These are phyloP conservation scores for Ilex asprella DNA, from an alignment of 257 asterid genomes.

Conservation along the genomic window DNA sequence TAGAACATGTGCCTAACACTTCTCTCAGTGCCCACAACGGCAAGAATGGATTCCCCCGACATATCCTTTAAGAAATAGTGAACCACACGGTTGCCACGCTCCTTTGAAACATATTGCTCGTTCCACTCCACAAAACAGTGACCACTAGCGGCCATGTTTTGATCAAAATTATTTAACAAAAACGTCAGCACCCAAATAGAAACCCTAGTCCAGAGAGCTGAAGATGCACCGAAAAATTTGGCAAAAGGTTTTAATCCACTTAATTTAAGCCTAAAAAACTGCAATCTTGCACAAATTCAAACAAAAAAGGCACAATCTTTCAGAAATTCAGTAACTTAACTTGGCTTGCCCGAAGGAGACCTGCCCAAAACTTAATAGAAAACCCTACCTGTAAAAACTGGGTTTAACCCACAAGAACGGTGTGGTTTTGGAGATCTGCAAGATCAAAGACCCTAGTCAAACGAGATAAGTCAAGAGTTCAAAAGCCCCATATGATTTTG, in stretches of 20 bases:
- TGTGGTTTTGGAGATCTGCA: background rate
- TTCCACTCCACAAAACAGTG: constrained; percentile 36
- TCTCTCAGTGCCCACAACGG: constrained; percentile 41
- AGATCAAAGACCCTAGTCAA: background rate
- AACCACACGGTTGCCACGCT: constrained; percentile 30
- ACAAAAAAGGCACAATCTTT: background rate
- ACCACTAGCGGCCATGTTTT: constrained; percentile 21
- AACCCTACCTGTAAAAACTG: background rate
- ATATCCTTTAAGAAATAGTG: constrained; percentile 33
- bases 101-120: constrained; percentile 20
- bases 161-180: background rate
- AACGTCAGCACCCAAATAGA: background rate
- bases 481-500: background rate
- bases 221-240: background rate
- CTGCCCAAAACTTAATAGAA: background rate
- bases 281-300: background rate
- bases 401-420: background rate
- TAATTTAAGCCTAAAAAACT: background rate
- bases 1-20: constrained; percentile 28
- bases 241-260: background rate
- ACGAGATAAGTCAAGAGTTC: background rate
- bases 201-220: background rate
- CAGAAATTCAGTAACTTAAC: too few species aligned
- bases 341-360: background rate
- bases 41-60: constrained; percentile 26